Evolutionary conservation across 345 rosid species (phyloP).

Genomic region (Gossypium anomalum): DNA sequence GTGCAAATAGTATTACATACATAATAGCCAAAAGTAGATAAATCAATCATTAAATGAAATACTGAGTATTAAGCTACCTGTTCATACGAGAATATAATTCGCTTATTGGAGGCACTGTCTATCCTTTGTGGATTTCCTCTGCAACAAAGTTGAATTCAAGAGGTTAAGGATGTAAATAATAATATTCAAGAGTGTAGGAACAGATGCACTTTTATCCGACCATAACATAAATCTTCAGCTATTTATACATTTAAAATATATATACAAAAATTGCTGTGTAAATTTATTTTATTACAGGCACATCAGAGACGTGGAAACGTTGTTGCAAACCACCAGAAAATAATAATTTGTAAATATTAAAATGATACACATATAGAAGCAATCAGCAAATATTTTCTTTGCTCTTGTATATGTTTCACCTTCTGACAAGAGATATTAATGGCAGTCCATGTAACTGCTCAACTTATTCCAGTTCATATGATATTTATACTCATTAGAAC

Average conservation of each 20-base stretch:
- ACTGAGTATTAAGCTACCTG: slow-evolving; percentile 49
- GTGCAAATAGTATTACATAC: background rate
- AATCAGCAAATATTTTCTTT: slow-evolving; percentile 1
- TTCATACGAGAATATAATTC: slow-evolving; percentile 79
- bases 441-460: background rate
- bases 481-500: slow-evolving; percentile 3
- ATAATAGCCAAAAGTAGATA: background rate
- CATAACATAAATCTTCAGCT: background rate
- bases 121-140: slow-evolving; percentile 97
- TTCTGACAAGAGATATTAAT: background rate
- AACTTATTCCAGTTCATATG: background rate
- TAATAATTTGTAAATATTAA: background rate
- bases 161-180: background rate
- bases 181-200: background rate
- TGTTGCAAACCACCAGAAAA: background rate
- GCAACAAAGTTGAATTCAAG: slow-evolving; percentile 26
- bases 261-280: background rate
- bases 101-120: slow-evolving; percentile 70
- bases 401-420: background rate
- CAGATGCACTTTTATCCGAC: background rate
- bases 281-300: background rate
- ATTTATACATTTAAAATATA: background rate
- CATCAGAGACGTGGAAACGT: background rate
- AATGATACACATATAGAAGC: background rate
- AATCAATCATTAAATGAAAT: background rate